Conservation (phyloP, 768 basidiomycete genomes). For the Mycena epipterygia region DNA sequence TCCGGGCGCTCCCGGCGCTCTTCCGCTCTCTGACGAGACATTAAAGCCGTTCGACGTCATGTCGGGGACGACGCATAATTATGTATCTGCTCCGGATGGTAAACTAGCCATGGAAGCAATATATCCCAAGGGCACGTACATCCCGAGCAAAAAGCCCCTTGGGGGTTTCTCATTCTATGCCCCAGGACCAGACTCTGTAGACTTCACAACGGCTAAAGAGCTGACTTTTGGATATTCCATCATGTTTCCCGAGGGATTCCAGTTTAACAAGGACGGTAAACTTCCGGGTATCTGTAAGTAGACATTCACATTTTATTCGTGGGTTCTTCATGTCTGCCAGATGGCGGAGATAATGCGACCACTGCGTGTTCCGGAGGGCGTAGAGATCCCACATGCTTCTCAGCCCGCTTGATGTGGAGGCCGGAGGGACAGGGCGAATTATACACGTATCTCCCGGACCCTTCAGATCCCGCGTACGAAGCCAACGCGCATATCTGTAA, state of each 20-base stretch:
- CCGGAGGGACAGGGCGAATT: conserved; percentile 69
- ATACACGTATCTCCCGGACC: conserved; percentile 76
- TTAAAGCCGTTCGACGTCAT: conserved; percentile 57
- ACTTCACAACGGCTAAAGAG: conserved; percentile 72
- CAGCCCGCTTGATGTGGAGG: conserved; percentile 80
- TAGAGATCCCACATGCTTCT: conserved; percentile 69
- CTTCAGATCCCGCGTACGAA: conserved; percentile 50
- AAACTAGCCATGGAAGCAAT: conserved; percentile 63
- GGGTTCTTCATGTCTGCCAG: conserved; percentile 46
- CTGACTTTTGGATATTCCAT: conserved; percentile 73
- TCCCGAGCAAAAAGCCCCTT: conserved; percentile 56
- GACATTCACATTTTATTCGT: neutral
- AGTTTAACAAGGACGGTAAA: conserved; percentile 77
- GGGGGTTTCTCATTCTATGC: conserved; percentile 83
- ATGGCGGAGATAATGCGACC: conserved; percentile 66
- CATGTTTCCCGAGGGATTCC: conserved; percentile 71
- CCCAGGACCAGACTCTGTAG: conserved; percentile 63
- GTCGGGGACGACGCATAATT: conserved; percentile 52
- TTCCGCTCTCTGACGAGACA: conserved; percentile 58
- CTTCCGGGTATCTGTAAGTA: conserved; percentile 80
- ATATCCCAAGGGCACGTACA: conserved; percentile 71
- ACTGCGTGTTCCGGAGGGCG: conserved; percentile 77
- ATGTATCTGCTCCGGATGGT: conserved; percentile 62
- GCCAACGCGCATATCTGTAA: conserved; percentile 64
- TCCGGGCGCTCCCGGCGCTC: conserved; percentile 45